Evolutionary conservation across 2,329 filamentous ascomycete species (phyloP).

Genomic region (Pseudogymnoascus sp.): DNA sequence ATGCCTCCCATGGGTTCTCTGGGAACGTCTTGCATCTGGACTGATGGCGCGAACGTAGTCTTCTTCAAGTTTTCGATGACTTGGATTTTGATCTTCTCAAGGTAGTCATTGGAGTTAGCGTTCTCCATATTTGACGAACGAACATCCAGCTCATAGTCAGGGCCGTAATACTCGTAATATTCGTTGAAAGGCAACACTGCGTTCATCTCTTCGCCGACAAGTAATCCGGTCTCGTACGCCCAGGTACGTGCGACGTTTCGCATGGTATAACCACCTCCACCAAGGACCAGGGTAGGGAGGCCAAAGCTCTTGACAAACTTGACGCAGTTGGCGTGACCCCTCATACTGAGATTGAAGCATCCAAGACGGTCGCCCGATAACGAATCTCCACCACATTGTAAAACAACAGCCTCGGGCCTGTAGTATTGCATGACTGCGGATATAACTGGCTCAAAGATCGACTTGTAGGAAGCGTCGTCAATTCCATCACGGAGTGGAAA

Average conservation of each 20-base stretch:
- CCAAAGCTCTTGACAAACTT: slow-evolving; percentile 82
- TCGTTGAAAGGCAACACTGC: slow-evolving; percentile 90
- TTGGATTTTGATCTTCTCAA: slow-evolving; percentile 74
- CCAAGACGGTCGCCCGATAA: slow-evolving; percentile 90
- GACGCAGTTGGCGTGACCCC: slow-evolving; percentile 90
- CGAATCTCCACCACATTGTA: slow-evolving; percentile 94
- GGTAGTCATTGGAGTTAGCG: slow-evolving; percentile 74
- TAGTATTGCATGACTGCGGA: slow-evolving; percentile 81
- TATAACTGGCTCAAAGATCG: slow-evolving; percentile 87
- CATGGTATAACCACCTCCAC: slow-evolving; percentile 94
- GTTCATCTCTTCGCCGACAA: slow-evolving; percentile 77
- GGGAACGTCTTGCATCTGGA: slow-evolving; percentile 78
- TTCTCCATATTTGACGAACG: slow-evolving; percentile 86
- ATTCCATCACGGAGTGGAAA: slow-evolving; percentile 90
- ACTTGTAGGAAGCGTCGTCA: slow-evolving; percentile 81
- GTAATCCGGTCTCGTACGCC: slow-evolving; percentile 90
- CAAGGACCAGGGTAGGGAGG: slow-evolving; percentile 83
- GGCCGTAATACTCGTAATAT: slow-evolving; percentile 93
- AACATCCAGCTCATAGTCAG: slow-evolving; percentile 86
- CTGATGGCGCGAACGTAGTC: slow-evolving; percentile 78
- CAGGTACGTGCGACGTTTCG: slow-evolving; percentile 94
- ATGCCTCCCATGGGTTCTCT: slow-evolving; percentile 56
- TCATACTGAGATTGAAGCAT: slow-evolving; percentile 97
- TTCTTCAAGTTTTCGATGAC: slow-evolving; percentile 83
- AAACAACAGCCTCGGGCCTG: slow-evolving; percentile 82